phyloP scores from a whole-genome alignment of 371 early-diverging fungal genomes.

The Fennellomyces sp. region DNA sequence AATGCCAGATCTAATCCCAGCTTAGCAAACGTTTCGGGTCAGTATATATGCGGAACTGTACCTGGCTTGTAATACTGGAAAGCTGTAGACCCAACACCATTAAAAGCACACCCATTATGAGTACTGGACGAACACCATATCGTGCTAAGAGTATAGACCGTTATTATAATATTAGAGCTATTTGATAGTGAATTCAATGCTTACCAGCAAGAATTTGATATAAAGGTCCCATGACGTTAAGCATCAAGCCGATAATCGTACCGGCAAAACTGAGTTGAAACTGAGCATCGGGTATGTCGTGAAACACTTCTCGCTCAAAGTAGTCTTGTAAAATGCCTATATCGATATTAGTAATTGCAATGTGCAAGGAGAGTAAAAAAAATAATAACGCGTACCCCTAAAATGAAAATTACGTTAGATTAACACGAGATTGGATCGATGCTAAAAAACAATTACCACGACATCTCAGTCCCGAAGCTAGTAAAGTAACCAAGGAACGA shows the following conservation, averaged over 20 bases:
- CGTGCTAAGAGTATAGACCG: too few relatives aligned
- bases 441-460: too few relatives aligned
- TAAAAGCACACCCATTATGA: slow-evolving; percentile 22
- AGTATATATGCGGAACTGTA: neutral
- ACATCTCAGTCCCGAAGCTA: slow-evolving; percentile 48
- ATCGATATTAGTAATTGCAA: too few relatives aligned
- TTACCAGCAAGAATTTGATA: slow-evolving; percentile 36
- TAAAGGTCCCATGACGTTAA: slow-evolving; percentile 32
- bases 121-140: slow-evolving; percentile 22
- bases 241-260: slow-evolving; percentile 29
- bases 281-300: slow-evolving; percentile 10
- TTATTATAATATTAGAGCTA: too few relatives aligned
- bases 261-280: slow-evolving; percentile 44
- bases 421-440: too few relatives aligned
- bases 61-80: slow-evolving; percentile 34
- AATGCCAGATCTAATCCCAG: slow-evolving; percentile 55
- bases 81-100: slow-evolving; percentile 31
- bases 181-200: too few relatives aligned
- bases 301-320: slow-evolving; percentile 25
- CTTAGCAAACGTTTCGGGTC: neutral
- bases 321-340: slow-evolving; percentile 32
- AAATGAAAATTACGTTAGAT: too few relatives aligned
- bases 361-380: too few relatives aligned
- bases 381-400: neutral
- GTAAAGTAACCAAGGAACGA: slow-evolving; percentile 59